Base-by-base conservation (phyloP, 441 rosid genomes). In the Brassica balearica region DNA sequence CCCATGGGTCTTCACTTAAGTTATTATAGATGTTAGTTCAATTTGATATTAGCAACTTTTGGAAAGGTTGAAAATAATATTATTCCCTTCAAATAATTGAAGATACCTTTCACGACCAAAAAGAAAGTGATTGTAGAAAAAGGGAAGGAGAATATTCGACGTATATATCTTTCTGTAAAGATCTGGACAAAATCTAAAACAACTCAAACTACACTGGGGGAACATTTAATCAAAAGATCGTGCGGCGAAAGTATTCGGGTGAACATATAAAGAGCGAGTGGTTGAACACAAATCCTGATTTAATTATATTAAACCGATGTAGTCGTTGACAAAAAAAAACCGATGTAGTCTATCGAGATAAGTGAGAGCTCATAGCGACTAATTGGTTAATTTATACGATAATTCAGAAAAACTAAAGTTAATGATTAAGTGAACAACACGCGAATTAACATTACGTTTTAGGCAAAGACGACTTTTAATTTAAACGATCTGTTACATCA, bases 401-500 rank as follows among this genome's bases (percentile, higher is more conserved):
- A 6, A 2, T 48, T 2, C 2, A 15, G 22, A 53, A 17, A 7
- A 51, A 53, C 6, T 53, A 20, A 55, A 55, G 9, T 53, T 2
- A 15, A 48, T 48, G n/a, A 48, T 51, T 14, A 14, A 48, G 56
- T 46, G 53, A 46, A 53, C 58, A 53, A 14, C 59, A 53, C 59
- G 46, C 29, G 65, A 69, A 63, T 63, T 23, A 77, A 70, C 75
- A 77, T 70, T 11, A 53, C 80, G 66, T 64, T 32, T 56, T 2
- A 69, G 43, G 59, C 69, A 46, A 67, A 67, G 15, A 68, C 8
- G 61, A 75, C 73, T 60, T 55, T 29, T 1, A 9, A 71, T 55
- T 29, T 1, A 9, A 71, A 71, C 76, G 76, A 77, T 8, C 12
- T 19, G 81, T 71, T 56, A 58, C 38, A 71, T 65, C 72, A 65